Conservation (phyloP, 164 flowering plant species). For the Vitis riparia region DNA sequence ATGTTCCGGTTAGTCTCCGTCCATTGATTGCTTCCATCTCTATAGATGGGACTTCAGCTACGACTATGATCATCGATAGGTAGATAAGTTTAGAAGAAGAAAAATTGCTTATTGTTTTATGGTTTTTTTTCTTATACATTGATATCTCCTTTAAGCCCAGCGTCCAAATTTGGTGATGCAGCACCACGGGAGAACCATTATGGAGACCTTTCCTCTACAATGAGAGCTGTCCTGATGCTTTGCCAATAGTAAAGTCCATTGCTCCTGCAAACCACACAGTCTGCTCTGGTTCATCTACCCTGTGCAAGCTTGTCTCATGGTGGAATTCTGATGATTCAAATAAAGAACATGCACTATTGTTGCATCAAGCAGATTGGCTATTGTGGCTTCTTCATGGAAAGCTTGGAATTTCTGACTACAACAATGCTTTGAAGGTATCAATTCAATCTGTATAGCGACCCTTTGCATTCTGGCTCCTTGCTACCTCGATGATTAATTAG, state of each 20-base stretch:
- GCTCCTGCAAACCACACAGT: slow-evolving; percentile 94
- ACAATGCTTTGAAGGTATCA: slow-evolving; percentile 85
- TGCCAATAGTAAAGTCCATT: slow-evolving; percentile 73
- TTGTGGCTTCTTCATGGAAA: slow-evolving; percentile 95
- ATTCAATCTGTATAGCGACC: neutral
- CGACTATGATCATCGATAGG: slow-evolving; percentile 84
- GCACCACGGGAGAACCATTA: slow-evolving; percentile 75
- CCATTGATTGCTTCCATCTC: slow-evolving; percentile 68
- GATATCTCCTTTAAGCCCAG: slow-evolving; percentile 1
- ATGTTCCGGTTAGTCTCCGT: slow-evolving; percentile 59
- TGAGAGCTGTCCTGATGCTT: slow-evolving; percentile 82
- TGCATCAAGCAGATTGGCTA: slow-evolving; percentile 98
- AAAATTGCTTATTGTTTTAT: neutral
- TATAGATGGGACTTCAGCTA: slow-evolving; percentile 95
- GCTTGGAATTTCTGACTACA: slow-evolving; percentile 92
- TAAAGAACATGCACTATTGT: slow-evolving; percentile 56
- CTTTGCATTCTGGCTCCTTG: neutral
- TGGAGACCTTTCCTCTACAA: slow-evolving; percentile 79
- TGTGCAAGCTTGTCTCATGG: slow-evolving; percentile 90
- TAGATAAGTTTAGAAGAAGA: slow-evolving; percentile 12
- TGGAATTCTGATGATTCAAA: slow-evolving; percentile 53
- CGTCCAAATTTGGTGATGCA: slow-evolving; percentile 29
- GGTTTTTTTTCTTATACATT: neutral
- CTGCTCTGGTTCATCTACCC: slow-evolving; percentile 83
- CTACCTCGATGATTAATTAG: neutral